Evolutionary conservation across 2,329 filamentous ascomycete species (phyloP), one percentile per base, ranked within the genome.

Genomic region (Gaeumannomyces sp.): DNA sequence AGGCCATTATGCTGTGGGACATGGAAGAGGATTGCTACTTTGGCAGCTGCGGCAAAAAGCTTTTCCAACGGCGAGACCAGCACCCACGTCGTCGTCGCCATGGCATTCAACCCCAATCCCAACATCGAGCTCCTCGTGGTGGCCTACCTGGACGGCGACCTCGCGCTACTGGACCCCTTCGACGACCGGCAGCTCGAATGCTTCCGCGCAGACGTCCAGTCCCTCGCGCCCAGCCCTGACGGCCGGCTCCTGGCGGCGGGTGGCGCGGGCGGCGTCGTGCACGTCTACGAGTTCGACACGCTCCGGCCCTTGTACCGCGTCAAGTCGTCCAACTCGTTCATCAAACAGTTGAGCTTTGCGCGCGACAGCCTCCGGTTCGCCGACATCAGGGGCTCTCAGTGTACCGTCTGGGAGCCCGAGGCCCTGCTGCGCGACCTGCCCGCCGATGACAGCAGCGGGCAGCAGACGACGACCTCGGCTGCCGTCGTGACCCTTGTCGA

Each of bases 371-470:
- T 73, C 19, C 73, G 67, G n/a, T 69, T 78, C 64, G 67, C 69
- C 6, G 77, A 78, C 64, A 72, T 77, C 29, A 67, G 75, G 65
- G 73, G 72, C 4, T 65, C 70, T 1, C 73, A 76, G 64, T 77
- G 74, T 67, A 75, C 71, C 58, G 71, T 78, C 59, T 78, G 76
- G 77, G 73, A 77, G 64, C 74, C 76, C 1, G 66, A 67, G 29
- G 68, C 67, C 16, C 67, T 74, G 14, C 64, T 74, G 56, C 65
- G 70, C 33, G 72, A 73, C 35, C 62, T 68, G 11, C 38, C 72
- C 13, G 68, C 66, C 25, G 73, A 75, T 53, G 71, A 71, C 38
- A 71, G 68, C 65, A 73, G 70, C 62, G 69, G 67, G 22, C 33
- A 35, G 11, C 11, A 35, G 33, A 35, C 33, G 3, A 57, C 59